Evolutionary conservation across 208 protist genomes (phyloP).

Genomic region (Wallacemonas sp.): DNA sequence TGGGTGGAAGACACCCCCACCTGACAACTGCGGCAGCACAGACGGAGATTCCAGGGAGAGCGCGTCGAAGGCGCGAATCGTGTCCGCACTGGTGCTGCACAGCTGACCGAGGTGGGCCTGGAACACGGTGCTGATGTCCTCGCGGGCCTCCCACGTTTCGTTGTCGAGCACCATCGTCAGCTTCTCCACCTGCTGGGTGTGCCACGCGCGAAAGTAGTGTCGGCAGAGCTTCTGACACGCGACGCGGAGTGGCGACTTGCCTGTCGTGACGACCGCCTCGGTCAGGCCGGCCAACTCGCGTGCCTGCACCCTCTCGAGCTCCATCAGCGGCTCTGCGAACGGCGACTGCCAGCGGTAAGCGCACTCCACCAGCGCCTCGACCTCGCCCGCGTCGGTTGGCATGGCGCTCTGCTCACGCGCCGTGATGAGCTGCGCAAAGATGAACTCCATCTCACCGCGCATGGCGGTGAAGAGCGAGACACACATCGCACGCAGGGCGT

Average conservation of each 20-base stretch:
- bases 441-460: slow-evolving; percentile 4
- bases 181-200: slow-evolving; percentile 60
- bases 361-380: slow-evolving; percentile 11
- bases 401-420: background rate
- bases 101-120: slow-evolving; percentile 67
- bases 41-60: slow-evolving; percentile 19
- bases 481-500: background rate
- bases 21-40: background rate
- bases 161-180: slow-evolving; percentile 61
- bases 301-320: slow-evolving; percentile 30
- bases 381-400: slow-evolving; percentile 9
- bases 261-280: background rate
- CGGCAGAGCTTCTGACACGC: slow-evolving; percentile 53
- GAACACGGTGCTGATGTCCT: slow-evolving; percentile 48
- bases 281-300: slow-evolving; percentile 23
- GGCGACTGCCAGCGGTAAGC: slow-evolving; percentile 23
- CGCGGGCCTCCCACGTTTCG: slow-evolving; percentile 69
- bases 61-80: slow-evolving; percentile 35
- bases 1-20: background rate
- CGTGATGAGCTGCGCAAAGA: slow-evolving; percentile 1
- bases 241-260: slow-evolving; percentile 27
- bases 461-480: background rate
- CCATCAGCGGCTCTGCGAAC: slow-evolving; percentile 18
- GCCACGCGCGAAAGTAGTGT: slow-evolving; percentile 55
- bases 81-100: slow-evolving; percentile 43